Conservation (phyloP, 225 moss, liverwort and hornwort species). For the Straminergon stramineum region DNA sequence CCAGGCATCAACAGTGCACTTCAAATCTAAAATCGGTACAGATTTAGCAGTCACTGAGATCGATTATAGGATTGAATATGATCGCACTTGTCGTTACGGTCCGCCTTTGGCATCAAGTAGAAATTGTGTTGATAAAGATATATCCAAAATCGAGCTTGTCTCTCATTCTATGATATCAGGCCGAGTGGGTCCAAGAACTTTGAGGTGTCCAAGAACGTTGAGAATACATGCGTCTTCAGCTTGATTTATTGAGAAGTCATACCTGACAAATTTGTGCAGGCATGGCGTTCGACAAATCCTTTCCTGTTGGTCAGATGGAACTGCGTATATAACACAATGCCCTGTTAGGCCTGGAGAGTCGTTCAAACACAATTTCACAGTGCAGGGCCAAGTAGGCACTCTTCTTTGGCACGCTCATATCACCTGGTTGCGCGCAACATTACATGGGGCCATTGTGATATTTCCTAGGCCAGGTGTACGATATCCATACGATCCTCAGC, state of each 20-base stretch:
- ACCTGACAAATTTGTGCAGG: conserved; percentile 22
- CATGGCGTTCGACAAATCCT: conserved; percentile 41
- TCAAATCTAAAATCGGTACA: background rate
- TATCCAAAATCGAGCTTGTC: background rate
- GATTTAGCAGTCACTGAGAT: background rate
- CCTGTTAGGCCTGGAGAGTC: conserved; percentile 39
- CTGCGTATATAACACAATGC: conserved; percentile 58
- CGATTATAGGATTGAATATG: background rate
- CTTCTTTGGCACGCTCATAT: conserved; percentile 64
- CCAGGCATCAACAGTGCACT: background rate
- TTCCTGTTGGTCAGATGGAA: conserved; percentile 52
- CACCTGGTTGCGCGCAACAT: conserved; percentile 49
- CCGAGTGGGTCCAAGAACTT: background rate
- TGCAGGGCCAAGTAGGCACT: conserved; percentile 38
- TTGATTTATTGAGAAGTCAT: background rate
- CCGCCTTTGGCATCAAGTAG: background rate
- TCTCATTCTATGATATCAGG: background rate
- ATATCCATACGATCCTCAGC: conserved; percentile 36
- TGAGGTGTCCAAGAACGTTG: background rate
- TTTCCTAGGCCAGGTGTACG: conserved; percentile 6
- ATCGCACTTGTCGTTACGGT: background rate
- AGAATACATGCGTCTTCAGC: background rate
- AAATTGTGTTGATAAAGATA: background rate
- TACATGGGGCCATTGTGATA: conserved; percentile 48
- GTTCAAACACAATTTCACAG: conserved; percentile 38